phyloP scores from a whole-genome alignment of 2,329 filamentous ascomycete species.

The Fusarium nurragi region DNA sequence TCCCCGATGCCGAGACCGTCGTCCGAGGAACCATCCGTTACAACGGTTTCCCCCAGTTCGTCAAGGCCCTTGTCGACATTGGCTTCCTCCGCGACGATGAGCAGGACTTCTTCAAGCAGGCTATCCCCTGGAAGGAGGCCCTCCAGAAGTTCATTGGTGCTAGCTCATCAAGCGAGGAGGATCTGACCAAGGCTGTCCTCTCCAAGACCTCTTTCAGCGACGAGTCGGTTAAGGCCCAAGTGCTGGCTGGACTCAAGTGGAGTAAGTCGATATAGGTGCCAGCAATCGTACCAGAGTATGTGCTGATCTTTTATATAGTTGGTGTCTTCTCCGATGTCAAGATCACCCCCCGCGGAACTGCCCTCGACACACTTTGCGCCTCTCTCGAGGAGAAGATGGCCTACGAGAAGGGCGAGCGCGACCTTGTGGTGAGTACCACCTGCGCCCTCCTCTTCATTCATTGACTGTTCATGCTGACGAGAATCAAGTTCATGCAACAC shows the following conservation, averaged over 20 bases:
- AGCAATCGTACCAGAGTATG: background rate
- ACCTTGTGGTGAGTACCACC: constrained; percentile 54
- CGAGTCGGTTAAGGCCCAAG: constrained; percentile 26
- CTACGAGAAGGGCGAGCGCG: constrained; percentile 74
- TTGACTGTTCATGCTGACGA: background rate
- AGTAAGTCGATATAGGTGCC: background rate
- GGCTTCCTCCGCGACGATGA: constrained; percentile 79
- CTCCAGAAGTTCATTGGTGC: constrained; percentile 80
- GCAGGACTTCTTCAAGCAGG: constrained; percentile 67
- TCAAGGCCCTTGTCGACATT: constrained; percentile 86
- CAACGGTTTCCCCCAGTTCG: constrained; percentile 88
- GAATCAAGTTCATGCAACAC: constrained; percentile 60
- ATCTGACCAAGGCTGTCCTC: constrained; percentile 77
- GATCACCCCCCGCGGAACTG: constrained; percentile 68
- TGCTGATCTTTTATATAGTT: constrained; percentile 9
- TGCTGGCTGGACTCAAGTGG: constrained; percentile 30
- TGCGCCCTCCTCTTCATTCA: background rate
- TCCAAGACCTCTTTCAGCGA: constrained; percentile 65
- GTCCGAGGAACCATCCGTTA: constrained; percentile 85
- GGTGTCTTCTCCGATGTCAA: constrained; percentile 55
- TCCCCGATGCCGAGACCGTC: constrained; percentile 91
- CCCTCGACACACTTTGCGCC: constrained; percentile 78
- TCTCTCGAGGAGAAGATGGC: constrained; percentile 69
- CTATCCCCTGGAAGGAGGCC: constrained; percentile 84
- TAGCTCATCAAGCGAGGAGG: constrained; percentile 69